These are phyloP conservation scores for Phaeophleospora eucalypticola DNA, from an alignment of 2,329 filamentous ascomycete genomes.

Conservation along the genomic window DNA sequence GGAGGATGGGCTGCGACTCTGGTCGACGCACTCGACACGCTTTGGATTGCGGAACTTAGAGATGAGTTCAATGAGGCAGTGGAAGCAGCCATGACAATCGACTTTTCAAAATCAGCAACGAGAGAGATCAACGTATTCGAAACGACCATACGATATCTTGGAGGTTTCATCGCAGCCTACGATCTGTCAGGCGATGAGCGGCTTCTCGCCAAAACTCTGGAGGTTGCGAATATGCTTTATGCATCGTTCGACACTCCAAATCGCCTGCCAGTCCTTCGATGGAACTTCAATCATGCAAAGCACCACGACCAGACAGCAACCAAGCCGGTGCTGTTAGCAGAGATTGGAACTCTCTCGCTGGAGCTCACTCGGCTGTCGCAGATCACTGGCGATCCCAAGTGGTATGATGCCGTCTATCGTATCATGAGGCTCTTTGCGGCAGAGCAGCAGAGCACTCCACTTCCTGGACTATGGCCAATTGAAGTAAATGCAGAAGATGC, in stretches of 20 bases:
- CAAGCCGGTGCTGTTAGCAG: conserved; percentile 41
- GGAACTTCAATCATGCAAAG: conserved; percentile 48
- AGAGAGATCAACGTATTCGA: conserved; percentile 63
- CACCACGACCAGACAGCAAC: conserved; percentile 30
- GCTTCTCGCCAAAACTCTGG: conserved; percentile 59
- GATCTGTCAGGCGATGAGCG: conserved; percentile 56
- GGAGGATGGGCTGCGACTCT: conserved; percentile 88
- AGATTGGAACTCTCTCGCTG: conserved; percentile 56
- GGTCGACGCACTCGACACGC: conserved; percentile 69
- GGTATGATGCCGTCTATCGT: conserved; percentile 58
- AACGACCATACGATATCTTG: conserved; percentile 67
- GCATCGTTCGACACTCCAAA: conserved; percentile 65
- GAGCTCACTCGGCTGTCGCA: conserved; percentile 64
- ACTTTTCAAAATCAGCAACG: conserved; percentile 54
- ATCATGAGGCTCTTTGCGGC: conserved; percentile 54
- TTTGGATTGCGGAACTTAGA: conserved; percentile 67
- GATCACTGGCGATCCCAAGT: conserved; percentile 57
- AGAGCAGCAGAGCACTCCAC: conserved; percentile 50
- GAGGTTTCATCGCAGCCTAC: conserved; percentile 65
- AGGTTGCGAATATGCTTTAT: conserved; percentile 62
- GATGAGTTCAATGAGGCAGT: conserved; percentile 64
- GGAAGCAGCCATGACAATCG: conserved; percentile 54
- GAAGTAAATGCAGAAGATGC: conserved; percentile 44
- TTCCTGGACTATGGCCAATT: conserved; percentile 63
- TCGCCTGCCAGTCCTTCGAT: conserved; percentile 59